Evolutionary conservation across 2,329 filamentous ascomycete species (phyloP).

Genomic region (Cordyceps cicadae): DNA sequence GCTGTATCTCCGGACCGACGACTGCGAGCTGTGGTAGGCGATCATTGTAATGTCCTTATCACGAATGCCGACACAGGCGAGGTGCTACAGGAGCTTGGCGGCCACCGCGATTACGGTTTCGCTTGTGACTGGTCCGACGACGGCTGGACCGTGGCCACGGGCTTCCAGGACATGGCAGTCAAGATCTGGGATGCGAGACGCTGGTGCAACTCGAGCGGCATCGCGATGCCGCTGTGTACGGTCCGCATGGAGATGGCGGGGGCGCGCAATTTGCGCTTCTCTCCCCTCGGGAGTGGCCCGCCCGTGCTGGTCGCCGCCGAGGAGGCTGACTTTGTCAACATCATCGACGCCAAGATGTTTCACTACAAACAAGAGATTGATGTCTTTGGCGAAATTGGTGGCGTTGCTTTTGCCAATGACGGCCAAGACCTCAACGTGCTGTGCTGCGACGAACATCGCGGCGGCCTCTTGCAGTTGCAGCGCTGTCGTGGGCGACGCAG

Average conservation of each 20-base stretch:
- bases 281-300: conserved; percentile 59
- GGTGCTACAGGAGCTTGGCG: conserved; percentile 47
- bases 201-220: conserved; percentile 49
- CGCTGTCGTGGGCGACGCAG: conserved; percentile 25
- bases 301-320: conserved; percentile 64
- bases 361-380: conserved; percentile 60
- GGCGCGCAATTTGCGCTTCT: conserved; percentile 62
- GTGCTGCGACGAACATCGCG: conserved; percentile 56
- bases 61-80: conserved; percentile 59
- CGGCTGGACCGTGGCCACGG: conserved; percentile 67
- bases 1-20: conserved; percentile 64
- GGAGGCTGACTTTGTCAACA: conserved; percentile 63
- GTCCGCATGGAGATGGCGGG: conserved; percentile 60
- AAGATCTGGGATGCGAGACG: conserved; percentile 70
- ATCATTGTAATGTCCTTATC: conserved; percentile 57
- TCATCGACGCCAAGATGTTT: conserved; percentile 61
- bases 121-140: conserved; percentile 74
- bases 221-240: conserved; percentile 39
- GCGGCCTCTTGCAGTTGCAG: conserved; percentile 58
- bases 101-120: conserved; percentile 65
- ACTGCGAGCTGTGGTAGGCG: conserved; percentile 65
- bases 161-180: conserved; percentile 65
- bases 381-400: conserved; percentile 68
- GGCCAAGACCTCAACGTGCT: conserved; percentile 61
- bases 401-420: conserved; percentile 57